Base-by-base conservation (phyloP, 495 filamentous ascomycete species). In the Massariosphaeria phaeospora region DNA sequence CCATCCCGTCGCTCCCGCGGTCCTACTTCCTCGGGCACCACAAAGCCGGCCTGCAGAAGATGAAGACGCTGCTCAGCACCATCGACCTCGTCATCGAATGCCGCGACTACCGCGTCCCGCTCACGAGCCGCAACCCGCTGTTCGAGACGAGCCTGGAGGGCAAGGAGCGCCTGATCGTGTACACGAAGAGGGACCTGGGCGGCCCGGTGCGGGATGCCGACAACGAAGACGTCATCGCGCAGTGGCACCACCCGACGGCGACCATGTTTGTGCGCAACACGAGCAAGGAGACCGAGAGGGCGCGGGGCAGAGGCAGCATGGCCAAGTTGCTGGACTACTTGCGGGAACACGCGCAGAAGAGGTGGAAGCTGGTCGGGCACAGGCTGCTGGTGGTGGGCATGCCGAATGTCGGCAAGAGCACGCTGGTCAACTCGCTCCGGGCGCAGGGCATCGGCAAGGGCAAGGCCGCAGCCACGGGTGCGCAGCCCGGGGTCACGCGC, bases 21-120 rank as follows among this genome's bases (percentile, higher is more conserved):
- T 93, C 94, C 50, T 99, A 96, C 75, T 99, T 85, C 76, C 81
- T 97, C n/a, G 93, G 93, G 51, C 93, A 99, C 68, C 93, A 99
- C 75, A 76, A 78, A 38, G 76, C 85, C 30, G 93, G 86, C n/a
- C 74, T 97, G 18, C 73, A 73, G 17, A 84, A 85, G 67, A 97
- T 99, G 86, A 87, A 86, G 69, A 82, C 80, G 50, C 76, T 85
- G 72, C 79, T 99, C 40, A 81, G 81, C 38, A 78, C 81, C 41
- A 86, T 95, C 51, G 86, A 90, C 58, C 84, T 97, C 39, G 80
- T 99, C 43, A 81, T 99, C 51, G 93, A 99, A 71, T 96, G 91
- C 70, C 86, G 93, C 46, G 93, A 99, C 71, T 91, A 88, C 66
- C 84, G 93, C 31, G 81, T 94, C 6, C 93, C 93, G 2, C 69